Base-by-base conservation (phyloP, 306 rosid species). In the Citrullus amarus region DNA sequence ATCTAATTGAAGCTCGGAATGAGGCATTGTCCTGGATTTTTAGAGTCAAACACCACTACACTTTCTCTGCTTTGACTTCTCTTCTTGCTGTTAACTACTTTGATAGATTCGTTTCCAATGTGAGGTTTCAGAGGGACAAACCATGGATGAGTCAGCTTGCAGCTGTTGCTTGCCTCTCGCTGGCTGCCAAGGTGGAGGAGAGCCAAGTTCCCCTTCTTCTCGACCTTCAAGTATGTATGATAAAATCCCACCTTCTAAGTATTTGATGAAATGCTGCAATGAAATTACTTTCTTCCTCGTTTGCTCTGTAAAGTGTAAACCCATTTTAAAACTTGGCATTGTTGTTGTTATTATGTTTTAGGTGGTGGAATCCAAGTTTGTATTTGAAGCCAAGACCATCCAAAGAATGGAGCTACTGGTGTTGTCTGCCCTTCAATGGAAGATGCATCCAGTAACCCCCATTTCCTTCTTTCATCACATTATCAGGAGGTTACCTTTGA, bases 391-490 rank as follows among this genome's bases (percentile, higher is more conserved):
- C 2, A 95, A 89, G 82, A 91, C 93, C 60, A 85, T 95, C 39
- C 93, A 88, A 79, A 91, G 97, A 92, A 95, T 95, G 98, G 98
- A 95, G 87, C 96, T 95, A 78, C 77, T 95, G 69, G 96, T 95
- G 81, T 83, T 92, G 56, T 88, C 97, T 5, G 88, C 98, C 73
- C 96, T 95, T 48, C 76, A 87, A 76, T 95, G 98, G 98, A 89
- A 89, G 92, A 88, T 91, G 97, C 88, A 88, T 84, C 98, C 93
- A 6, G 92, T 95, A 71, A 95, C 97, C 73, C 96, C 98, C 32
- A 88, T 88, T 83, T 90, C 97, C 14, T 95, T 88, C 91, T 92
- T 92, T 76, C 91, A 87, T 81, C 97, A 89, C 86, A 84, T 92
- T 80, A 88, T 83, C 11, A 89, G 93, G 85, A 91, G 93, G 86